phyloP scores from a whole-genome alignment of 2,329 filamentous ascomycete species.

The Aspergillus flavus region DNA sequence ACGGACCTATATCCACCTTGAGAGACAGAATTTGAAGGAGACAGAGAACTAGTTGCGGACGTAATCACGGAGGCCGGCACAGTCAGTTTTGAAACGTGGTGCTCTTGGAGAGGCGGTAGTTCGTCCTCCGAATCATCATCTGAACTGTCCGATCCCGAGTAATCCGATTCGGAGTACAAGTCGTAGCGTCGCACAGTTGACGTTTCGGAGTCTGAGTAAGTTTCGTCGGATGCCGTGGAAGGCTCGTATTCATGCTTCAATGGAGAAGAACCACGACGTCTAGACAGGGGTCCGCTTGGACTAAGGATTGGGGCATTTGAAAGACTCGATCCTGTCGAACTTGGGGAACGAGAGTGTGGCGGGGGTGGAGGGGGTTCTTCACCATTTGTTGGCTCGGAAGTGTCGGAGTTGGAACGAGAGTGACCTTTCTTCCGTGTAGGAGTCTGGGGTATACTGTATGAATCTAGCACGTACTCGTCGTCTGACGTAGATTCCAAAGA shows the following conservation, averaged over 20 bases:
- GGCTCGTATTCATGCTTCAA: conserved; percentile 97
- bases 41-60: conserved; percentile 63
- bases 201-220: conserved; percentile 58
- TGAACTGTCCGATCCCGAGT: conserved; percentile 53
- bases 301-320: conserved; percentile 51
- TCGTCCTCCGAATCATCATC: conserved; percentile 61
- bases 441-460: conserved; percentile 23
- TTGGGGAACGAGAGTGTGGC: conserved; percentile 57
- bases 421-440: conserved; percentile 30
- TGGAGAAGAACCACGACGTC: conserved; percentile 83
- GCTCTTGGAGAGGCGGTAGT: conserved; percentile 29
- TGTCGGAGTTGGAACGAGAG: conserved; percentile 31
- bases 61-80: conserved; percentile 34
- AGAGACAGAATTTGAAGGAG: conserved; percentile 80
- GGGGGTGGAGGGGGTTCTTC: conserved; percentile 44
- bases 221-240: conserved; percentile 69
- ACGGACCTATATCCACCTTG: conserved; percentile 68
- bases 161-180: conserved; percentile 49
- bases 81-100: conserved; percentile 46
- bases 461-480: conserved; percentile 28
- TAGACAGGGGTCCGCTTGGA: conserved; percentile 50
- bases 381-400: conserved; percentile 24
- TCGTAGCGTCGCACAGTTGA: conserved; percentile 59
- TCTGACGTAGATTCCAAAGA: conserved; percentile 26
- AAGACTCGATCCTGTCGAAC: conserved; percentile 49